Conservation (phyloP, 805 yeast species). For the Candida hispaniensis region DNA sequence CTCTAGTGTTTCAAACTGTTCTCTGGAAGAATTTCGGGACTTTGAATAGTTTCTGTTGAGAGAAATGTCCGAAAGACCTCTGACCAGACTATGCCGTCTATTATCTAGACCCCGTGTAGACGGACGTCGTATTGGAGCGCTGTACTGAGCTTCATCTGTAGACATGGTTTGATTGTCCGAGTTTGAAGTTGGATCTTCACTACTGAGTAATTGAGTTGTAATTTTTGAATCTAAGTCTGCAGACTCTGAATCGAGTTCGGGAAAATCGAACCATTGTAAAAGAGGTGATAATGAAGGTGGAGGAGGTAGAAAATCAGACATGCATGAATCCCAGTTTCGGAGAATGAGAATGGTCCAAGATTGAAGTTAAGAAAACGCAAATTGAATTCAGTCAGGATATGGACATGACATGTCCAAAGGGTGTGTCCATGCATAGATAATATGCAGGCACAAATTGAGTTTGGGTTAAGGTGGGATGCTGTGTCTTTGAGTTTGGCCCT, state of each 20-base stretch:
- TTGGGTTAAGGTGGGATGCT: not conserved
- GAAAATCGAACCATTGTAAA: slow-evolving; percentile 20
- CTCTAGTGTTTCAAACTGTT: too few species aligned
- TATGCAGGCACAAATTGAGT: not conserved
- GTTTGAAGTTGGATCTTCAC: slow-evolving; percentile 1
- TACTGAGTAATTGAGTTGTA: slow-evolving; percentile 8
- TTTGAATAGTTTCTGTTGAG: too few species aligned
- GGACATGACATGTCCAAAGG: not conserved
- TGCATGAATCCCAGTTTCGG: not conserved
- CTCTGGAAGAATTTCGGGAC: too few species aligned
- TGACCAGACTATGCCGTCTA: slow-evolving; percentile 3
- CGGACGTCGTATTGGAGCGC: not conserved
- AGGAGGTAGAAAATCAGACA: slow-evolving; percentile 22
- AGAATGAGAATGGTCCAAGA: not conserved
- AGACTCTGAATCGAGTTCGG: slow-evolving; percentile 11
- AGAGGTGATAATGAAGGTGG: slow-evolving; percentile 26
- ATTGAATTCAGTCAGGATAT: not conserved
- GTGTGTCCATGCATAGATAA: not conserved
- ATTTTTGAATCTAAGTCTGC: not conserved
- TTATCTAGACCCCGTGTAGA: slow-evolving; percentile 5
- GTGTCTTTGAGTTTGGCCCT: not conserved
- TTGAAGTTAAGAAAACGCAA: not conserved
- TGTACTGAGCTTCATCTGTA: slow-evolving; percentile 1
- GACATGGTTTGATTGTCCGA: not conserved
- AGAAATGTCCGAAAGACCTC: too few species aligned